phyloP scores from a whole-genome alignment of 805 yeast genomes.

The Ogataea methanolica region DNA sequence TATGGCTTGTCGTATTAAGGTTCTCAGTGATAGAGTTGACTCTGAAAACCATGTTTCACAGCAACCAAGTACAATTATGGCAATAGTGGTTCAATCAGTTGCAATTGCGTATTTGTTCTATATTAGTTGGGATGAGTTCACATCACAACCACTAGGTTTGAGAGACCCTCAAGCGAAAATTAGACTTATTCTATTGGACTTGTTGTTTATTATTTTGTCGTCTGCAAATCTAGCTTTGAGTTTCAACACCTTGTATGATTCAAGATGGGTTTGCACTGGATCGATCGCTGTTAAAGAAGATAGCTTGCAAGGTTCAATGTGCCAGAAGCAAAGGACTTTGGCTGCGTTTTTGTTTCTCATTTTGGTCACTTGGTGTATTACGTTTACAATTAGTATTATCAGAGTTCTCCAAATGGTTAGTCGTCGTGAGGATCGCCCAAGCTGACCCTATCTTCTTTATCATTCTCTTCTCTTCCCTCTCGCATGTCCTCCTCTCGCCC shows the following conservation, averaged over 20 bases:
- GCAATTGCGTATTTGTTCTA: conserved; percentile 75
- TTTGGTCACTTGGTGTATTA: conserved; percentile 75
- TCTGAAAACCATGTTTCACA: conserved; percentile 45
- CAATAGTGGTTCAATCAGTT: conserved; percentile 74
- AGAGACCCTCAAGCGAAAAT: conserved; percentile 82
- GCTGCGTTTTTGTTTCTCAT: conserved; percentile 76
- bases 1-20: conserved; percentile 58
- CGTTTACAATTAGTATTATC: conserved; percentile 78
- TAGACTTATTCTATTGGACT: conserved; percentile 73
- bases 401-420: conserved; percentile 71
- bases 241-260: conserved; percentile 76
- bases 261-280: conserved; percentile 69
- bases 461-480: neutral
- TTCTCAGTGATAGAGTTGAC: conserved; percentile 32
- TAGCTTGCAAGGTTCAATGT: conserved; percentile 42
- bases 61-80: conserved; percentile 91
- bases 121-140: conserved; percentile 86
- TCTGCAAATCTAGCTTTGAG: conserved; percentile 85
- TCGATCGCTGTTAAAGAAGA: conserved; percentile 1
- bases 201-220: conserved; percentile 81
- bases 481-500: neutral
- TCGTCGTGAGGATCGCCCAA: conserved; percentile 7
- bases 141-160: conserved; percentile 87
- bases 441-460: neutral
- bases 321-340: conserved; percentile 72